Evolutionary conservation across 306 rosid species (phyloP), one percentile per base, ranked within the genome.

Genomic region (Elaeagnus macrophylla): DNA sequence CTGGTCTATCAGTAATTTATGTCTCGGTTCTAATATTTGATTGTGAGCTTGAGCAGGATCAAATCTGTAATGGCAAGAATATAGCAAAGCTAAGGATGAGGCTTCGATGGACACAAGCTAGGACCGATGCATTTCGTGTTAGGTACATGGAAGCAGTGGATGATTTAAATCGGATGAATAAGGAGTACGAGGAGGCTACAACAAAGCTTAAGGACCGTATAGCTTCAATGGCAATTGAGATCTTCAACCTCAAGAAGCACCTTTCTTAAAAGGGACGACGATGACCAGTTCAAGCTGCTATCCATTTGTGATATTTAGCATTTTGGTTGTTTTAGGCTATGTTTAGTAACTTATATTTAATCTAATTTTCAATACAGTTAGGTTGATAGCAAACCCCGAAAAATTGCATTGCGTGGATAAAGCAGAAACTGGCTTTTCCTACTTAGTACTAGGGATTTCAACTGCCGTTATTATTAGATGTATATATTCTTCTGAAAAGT

Each of bases 21-120:
- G 16, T 48, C 17, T 19, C 7, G 11, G 37, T 50, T 37, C 25
- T n/a, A 20, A 50, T 32, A 17, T 12, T 18, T 19, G 12, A 14
- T 40, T 38, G 8, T 57, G 13, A 44, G 40, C 65, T 45, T 38
- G 57, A 63, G 51, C 77, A 90, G 97, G 83, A 73, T 57, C 68
- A 63, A 53, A 74, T 78, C 5, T 39, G 61, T 40, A 78, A 49
- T 52, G 60, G 60, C 62, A 84, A 64, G 47, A 77, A 70, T 45
- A 70, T 46, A 60, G 56, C 87, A 8, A 84, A 82, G 61, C 71
- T 72, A 10, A 75, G 79, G 65, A 80, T 80, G 85, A 74, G 91
- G 68, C 79, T 86, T 3, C 75, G 70, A 9, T 85, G 95, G 70
- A 81, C 89, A 15, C 96, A 77, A 37, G 85, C 83, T 19, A 80